phyloP scores from a whole-genome alignment of 2,329 filamentous ascomycete species.

The Metarhizium album region DNA sequence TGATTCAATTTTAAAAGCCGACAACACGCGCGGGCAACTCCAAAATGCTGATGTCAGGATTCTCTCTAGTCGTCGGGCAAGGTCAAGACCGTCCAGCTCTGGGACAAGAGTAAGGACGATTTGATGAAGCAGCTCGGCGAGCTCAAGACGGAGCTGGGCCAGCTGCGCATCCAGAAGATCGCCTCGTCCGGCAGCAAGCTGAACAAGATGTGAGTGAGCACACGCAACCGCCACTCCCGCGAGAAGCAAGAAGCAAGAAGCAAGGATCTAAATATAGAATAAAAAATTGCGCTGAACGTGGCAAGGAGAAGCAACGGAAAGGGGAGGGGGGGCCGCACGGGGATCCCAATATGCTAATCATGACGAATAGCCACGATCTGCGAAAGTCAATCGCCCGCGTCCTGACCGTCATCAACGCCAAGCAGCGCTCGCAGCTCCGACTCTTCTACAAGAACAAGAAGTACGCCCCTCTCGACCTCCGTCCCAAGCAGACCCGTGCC shows the following conservation, averaged over 20 bases:
- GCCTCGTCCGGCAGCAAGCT: slow-evolving; percentile 91
- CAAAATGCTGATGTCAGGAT: neutral
- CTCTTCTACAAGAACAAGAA: slow-evolving; percentile 99
- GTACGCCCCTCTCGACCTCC: slow-evolving; percentile 96
- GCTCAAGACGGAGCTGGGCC: slow-evolving; percentile 91
- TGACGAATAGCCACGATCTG: slow-evolving; percentile 69
- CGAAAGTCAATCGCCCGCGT: slow-evolving; percentile 99
- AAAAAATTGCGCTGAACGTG: no score
- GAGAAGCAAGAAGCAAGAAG: no score
- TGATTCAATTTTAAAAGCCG: no score
- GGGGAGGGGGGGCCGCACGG: neutral
- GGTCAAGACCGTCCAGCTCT: slow-evolving; percentile 95
- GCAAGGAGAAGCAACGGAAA: neutral
- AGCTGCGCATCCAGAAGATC: slow-evolving; percentile 98
- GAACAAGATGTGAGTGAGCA: slow-evolving; percentile 90
- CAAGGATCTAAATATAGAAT: no score
- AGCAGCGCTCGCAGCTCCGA: slow-evolving; percentile 94
- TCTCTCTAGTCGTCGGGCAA: slow-evolving; percentile 38
- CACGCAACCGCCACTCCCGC: no score
- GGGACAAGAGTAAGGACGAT: slow-evolving; percentile 99
- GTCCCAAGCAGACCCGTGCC: slow-evolving; percentile 94
- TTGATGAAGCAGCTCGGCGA: slow-evolving; percentile 90
- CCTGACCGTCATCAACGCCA: slow-evolving; percentile 99
- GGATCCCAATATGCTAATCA: slow-evolving; percentile 6
- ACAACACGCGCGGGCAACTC: neutral